Evolutionary conservation across 768 basidiomycete genomes (phyloP).

Genomic region (Mycena metata): DNA sequence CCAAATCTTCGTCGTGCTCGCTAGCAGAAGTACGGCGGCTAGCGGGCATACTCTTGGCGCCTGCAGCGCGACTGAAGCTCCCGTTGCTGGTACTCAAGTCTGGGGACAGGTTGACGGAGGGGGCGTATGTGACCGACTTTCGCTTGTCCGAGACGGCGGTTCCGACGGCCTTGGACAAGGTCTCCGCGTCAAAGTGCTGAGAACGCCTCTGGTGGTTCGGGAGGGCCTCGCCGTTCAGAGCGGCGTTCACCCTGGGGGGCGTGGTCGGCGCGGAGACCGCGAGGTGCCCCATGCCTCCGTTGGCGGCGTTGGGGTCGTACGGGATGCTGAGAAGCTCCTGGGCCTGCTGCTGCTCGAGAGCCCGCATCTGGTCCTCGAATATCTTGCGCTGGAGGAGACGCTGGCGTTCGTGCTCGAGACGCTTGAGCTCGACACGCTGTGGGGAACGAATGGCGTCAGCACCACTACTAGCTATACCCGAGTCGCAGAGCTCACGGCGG

Average conservation of each 20-base stretch:
- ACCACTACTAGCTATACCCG: slow-evolving; percentile 10
- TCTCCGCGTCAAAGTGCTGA: slow-evolving; percentile 71
- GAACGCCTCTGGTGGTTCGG: slow-evolving; percentile 58
- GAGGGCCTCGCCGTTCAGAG: slow-evolving; percentile 71
- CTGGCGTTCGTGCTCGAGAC: slow-evolving; percentile 92
- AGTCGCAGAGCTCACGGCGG: slow-evolving; percentile 71
- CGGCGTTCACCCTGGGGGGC: slow-evolving; percentile 82
- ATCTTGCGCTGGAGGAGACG: slow-evolving; percentile 87
- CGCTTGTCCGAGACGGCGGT: slow-evolving; percentile 78
- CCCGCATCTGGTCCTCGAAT: slow-evolving; percentile 98
- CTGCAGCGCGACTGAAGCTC: slow-evolving; percentile 72
- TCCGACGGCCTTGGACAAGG: slow-evolving; percentile 78
- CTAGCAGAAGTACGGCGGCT: slow-evolving; percentile 92
- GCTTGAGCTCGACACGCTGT: slow-evolving; percentile 91
- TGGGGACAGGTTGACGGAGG: slow-evolving; percentile 80
- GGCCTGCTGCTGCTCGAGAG: slow-evolving; percentile 91
- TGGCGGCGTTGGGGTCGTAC: slow-evolving; percentile 66
- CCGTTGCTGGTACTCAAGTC: slow-evolving; percentile 69
- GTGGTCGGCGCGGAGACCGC: slow-evolving; percentile 93
- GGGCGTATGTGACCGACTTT: slow-evolving; percentile 89
- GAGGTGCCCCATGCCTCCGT: slow-evolving; percentile 74
- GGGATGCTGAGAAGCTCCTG: slow-evolving; percentile 86
- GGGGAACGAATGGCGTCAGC: slow-evolving; percentile 30
- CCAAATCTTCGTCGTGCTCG: slow-evolving; percentile 87
- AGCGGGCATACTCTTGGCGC: slow-evolving; percentile 94